phyloP scores from a whole-genome alignment of 2,329 filamentous ascomycete genomes.

The Xylariales sp. region DNA sequence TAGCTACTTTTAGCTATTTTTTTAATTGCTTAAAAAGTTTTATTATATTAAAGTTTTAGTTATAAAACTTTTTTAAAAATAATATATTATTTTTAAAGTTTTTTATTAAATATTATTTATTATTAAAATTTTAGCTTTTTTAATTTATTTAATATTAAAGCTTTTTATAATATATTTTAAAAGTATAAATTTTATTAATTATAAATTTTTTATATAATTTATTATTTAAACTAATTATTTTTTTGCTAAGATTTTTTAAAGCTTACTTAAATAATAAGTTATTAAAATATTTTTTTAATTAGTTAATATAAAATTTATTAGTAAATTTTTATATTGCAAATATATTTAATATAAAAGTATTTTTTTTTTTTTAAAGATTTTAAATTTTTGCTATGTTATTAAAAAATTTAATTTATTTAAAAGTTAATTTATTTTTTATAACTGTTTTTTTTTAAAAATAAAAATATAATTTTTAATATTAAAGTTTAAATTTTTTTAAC shows the following conservation, averaged over 20 bases:
- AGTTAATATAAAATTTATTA: too few relatives aligned
- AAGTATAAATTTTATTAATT: too few relatives aligned
- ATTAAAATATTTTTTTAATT: too few relatives aligned
- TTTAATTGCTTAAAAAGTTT: too few relatives aligned
- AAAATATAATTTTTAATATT: not conserved
- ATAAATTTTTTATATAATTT: too few relatives aligned
- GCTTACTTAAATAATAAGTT: too few relatives aligned
- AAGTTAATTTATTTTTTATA: not conserved
- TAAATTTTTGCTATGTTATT: constrained; percentile 2
- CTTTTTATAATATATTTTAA: not conserved
- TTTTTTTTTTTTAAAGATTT: not conserved
- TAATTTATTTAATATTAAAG: constrained; percentile 14
- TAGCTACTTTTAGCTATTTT: too few relatives aligned
- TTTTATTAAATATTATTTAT: constrained; percentile 2
- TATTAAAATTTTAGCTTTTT: constrained; percentile 3
- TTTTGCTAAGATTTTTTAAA: too few relatives aligned
- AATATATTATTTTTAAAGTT: constrained; percentile 4
- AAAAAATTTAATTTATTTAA: not conserved
- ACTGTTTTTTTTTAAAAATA: constrained; percentile 1
- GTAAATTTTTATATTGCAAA: too few relatives aligned
- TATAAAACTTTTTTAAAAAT: not conserved
- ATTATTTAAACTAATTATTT: too few relatives aligned
- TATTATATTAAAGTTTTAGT: not conserved
- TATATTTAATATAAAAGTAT: too few relatives aligned
- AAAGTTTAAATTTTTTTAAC: too few relatives aligned